phyloP scores from a whole-genome alignment of 129 eudicot genomes.

The Chrysanthemum lavandulifolium region DNA sequence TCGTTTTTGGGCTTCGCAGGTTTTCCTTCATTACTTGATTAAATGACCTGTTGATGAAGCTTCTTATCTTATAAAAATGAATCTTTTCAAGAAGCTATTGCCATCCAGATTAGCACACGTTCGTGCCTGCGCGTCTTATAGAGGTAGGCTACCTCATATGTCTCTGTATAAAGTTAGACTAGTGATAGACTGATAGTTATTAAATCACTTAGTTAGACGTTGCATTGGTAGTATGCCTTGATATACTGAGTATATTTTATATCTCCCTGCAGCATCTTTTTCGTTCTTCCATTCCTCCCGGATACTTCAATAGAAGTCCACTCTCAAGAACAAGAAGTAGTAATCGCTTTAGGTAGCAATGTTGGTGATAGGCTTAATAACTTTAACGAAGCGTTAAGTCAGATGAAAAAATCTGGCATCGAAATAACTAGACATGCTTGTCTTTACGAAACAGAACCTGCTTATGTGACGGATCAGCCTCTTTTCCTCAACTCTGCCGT shows the following conservation, averaged over 20 bases:
- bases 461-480: constrained; percentile 91
- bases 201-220: not conserved
- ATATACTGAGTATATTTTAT: not conserved
- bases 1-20: constrained; percentile 20
- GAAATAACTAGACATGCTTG: constrained; percentile 69
- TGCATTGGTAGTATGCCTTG: not conserved
- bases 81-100: constrained; percentile 49
- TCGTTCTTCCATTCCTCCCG: constrained; percentile 52
- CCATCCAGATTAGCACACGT: constrained; percentile 31
- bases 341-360: constrained; percentile 90
- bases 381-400: constrained; percentile 68
- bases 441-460: constrained; percentile 90
- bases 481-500: constrained; percentile 91
- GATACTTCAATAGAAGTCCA: constrained; percentile 56
- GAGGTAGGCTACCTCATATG: constrained; percentile 36
- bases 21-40: constrained; percentile 3
- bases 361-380: constrained; percentile 75
- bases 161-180: not conserved
- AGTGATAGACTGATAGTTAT: not conserved
- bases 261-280: constrained; percentile 40
- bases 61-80: constrained; percentile 31
- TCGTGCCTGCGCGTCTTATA: constrained; percentile 33
- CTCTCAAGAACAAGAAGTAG: constrained; percentile 78
- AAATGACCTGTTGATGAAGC: not conserved
- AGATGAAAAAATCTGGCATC: constrained; percentile 78